Percentiles rank a stretch among this genome's conserved stretches.
These are phyloP conservation scores for Phytopythium mirpurense DNA, from an alignment of 352 stramenopile genomes.

Conservation along the genomic window DNA sequence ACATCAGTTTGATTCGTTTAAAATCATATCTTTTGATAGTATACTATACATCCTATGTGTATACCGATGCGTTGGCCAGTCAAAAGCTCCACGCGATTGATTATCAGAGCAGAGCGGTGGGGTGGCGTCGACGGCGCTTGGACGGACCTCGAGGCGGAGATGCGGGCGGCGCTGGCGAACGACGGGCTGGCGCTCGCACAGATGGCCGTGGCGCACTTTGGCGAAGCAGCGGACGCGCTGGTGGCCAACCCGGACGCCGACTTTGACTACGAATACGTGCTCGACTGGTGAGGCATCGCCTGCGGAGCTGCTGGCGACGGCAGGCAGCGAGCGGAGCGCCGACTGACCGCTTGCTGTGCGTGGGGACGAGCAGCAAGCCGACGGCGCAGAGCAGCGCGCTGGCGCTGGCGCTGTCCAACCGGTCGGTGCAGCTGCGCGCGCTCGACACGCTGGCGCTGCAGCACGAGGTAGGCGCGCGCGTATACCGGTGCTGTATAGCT, in stretches of 20 bases:
- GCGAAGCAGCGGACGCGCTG: conserved; percentile 20
- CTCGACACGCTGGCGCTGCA: conserved; percentile 59
- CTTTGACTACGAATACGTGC: conserved; percentile 85
- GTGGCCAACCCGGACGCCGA: conserved; percentile 40
- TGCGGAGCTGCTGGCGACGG: background rate
- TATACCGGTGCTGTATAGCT: too few species aligned
- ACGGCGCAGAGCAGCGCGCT: conserved; percentile 52
- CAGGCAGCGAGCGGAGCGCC: background rate
- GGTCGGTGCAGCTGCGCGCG: conserved; percentile 65
- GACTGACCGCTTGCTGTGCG: background rate
- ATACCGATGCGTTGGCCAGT: too few species aligned
- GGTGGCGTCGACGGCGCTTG: too few species aligned
- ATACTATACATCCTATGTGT: too few species aligned
- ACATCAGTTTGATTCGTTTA: too few species aligned
- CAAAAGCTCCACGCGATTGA: too few species aligned
- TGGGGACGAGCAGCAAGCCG: conserved; percentile 33
- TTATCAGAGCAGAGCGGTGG: too few species aligned
- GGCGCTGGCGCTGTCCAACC: conserved; percentile 61
- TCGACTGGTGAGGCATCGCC: conserved; percentile 46
- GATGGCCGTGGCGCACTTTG: conserved; percentile 69
- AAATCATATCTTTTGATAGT: too few species aligned
- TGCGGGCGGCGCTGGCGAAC: conserved; percentile 41
- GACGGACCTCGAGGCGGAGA: too few species aligned
- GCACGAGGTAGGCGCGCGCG: conserved; percentile 28
- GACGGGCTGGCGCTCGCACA: conserved; percentile 46